phyloP scores from a whole-genome alignment of 805 yeast species.

The Kazachstania africana region DNA sequence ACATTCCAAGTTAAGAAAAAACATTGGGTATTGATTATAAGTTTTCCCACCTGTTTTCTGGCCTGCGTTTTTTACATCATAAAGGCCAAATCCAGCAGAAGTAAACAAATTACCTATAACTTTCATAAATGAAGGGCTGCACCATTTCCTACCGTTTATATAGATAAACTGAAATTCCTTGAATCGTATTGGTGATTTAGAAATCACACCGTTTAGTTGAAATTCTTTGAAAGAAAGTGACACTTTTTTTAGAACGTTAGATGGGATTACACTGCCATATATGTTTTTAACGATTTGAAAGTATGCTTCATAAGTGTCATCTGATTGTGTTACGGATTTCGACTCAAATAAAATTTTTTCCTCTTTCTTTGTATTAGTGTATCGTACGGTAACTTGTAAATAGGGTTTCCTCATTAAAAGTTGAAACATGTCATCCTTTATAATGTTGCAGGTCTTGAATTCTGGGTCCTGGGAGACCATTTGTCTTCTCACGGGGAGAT shows the following conservation, averaged over 20 bases:
- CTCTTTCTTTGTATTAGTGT: constrained; percentile 2
- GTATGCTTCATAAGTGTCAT: constrained; percentile 1
- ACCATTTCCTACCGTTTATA: constrained; percentile 31
- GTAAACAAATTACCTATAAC: constrained; percentile 15
- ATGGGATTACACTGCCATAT: constrained; percentile 12
- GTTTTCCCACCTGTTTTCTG: constrained; percentile 26
- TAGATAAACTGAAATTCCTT: constrained; percentile 34
- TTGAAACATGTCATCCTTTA: constrained; percentile 14
- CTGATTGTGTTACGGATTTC: background rate
- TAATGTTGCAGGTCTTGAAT: constrained; percentile 3
- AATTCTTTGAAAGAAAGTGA: constrained; percentile 13
- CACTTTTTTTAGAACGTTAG: constrained; percentile 11
- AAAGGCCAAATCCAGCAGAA: constrained; percentile 8
- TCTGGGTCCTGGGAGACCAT: constrained; percentile 7
- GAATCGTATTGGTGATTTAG: constrained; percentile 26
- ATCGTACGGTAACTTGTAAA: constrained; percentile 5
- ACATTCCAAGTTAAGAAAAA: constrained; percentile 26
- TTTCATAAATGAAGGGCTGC: constrained; percentile 10
- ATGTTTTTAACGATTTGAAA: constrained; percentile 3
- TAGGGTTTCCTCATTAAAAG: constrained; percentile 11
- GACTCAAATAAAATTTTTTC: constrained; percentile 4
- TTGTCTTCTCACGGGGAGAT: constrained; percentile 19
- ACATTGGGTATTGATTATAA: constrained; percentile 28
- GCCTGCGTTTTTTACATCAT: background rate
- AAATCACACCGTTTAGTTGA: constrained; percentile 30